Percentiles rank a stretch among this genome's conserved stretches.
phyloP scores from a whole-genome alignment of 257 asterid species.

The Datura wrightii region DNA sequence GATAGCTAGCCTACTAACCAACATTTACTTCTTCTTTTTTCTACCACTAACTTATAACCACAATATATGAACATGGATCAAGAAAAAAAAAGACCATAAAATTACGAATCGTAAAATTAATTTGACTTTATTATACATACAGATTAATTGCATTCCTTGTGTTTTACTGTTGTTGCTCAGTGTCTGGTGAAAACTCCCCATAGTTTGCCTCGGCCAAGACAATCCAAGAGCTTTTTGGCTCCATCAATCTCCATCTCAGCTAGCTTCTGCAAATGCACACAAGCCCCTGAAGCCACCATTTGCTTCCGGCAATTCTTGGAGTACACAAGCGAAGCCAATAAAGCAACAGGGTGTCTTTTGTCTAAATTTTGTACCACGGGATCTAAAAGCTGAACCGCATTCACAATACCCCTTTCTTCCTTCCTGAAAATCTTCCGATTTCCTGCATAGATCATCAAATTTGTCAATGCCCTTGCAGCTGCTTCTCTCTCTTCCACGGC shows the following conservation, averaged over 20 bases:
- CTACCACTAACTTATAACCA: constrained; percentile 39
- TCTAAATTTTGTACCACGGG: constrained; percentile 55
- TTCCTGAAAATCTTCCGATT: constrained; percentile 70
- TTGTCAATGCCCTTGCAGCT: constrained; percentile 62
- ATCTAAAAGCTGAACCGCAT: constrained; percentile 63
- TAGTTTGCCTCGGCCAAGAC: constrained; percentile 65
- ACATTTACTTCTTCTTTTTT: constrained; percentile 15
- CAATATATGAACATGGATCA: constrained; percentile 50
- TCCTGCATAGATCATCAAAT: constrained; percentile 54
- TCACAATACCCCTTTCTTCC: constrained; percentile 69
- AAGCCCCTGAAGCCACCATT: constrained; percentile 70
- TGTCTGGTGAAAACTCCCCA: constrained; percentile 75
- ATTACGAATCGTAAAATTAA: background rate
- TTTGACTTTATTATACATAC: constrained; percentile 44
- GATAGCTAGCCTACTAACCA: background rate
- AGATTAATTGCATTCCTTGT: constrained; percentile 20
- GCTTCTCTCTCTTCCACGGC: constrained; percentile 78
- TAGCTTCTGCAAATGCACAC: constrained; percentile 66
- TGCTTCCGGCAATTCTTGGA: constrained; percentile 76
- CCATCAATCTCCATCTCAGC: constrained; percentile 71
- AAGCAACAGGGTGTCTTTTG: constrained; percentile 49
- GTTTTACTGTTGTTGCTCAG: constrained; percentile 28
- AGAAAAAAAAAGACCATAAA: background rate
- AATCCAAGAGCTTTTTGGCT: constrained; percentile 76
- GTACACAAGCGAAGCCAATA: constrained; percentile 57